Base-by-base conservation (phyloP, 306 rosid species). In the Cucumis cinereus region DNA sequence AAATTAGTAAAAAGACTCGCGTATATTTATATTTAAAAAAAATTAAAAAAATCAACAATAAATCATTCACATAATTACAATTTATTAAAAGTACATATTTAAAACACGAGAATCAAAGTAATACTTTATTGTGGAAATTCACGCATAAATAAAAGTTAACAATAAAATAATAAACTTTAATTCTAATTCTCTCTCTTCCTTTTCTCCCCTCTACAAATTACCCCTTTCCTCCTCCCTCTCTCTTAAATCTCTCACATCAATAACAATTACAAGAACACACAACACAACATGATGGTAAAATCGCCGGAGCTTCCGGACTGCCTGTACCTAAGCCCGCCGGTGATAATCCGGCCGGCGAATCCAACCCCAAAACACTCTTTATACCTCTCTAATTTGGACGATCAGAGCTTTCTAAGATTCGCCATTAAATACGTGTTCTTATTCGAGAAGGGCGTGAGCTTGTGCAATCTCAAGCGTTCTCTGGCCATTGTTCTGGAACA, bases 381-480 rank as follows among this genome's bases (percentile, higher is more conserved):
- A 53, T 83, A 83, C 14, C 91, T 93, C 77, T 91, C 98, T 5
- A 93, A 93, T 67, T 88, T 93, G 2, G 98, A 93, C 75, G 90
- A 87, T 85, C 98, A 93, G 56, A 91, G 85, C 79, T 86, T 93
- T 24, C 94, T 93, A 36, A 82, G 96, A 67, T 93, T 93, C 84
- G 78, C 96, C 68, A 86, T 93, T 22, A 90, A 93, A 54, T 93
- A 91, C 58, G 80, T 91, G 36, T 88, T 81, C 82, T 76, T 93
- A 19, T 93, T 91, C 87, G 75, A 81, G 57, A 83, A 82, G 78
- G 75, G 82, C 7, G 81, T 91, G 69, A 69, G 78, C 87, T 59
- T 81, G 17, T 86, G 89, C 24, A 10, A 17, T 43, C 77, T 94
- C 57, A 94, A 87, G 54, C 67, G 45, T 23, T 89, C 97, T 66